Conservation (phyloP, 164 flowering plant genomes). For the Vitis amurensis region DNA sequence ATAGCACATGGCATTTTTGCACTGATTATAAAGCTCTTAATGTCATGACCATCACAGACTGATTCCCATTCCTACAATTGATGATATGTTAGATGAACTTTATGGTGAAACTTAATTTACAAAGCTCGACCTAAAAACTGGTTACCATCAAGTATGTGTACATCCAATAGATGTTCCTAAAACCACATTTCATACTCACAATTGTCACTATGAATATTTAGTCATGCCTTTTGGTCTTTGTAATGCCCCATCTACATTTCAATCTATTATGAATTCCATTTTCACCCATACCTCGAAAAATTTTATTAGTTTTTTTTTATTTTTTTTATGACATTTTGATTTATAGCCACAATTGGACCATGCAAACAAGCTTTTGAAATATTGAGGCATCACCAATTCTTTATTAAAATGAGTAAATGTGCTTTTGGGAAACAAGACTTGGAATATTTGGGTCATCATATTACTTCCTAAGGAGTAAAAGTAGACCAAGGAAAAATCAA, state of each 20-base stretch:
- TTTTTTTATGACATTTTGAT: no score
- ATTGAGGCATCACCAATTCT: no score
- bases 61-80: not conserved
- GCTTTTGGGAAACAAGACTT: no score
- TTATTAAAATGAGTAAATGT: not conserved
- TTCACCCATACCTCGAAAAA: no score
- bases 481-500: not conserved
- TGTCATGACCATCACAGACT: not conserved
- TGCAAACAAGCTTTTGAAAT: no score
- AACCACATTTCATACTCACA: slow-evolving; percentile 1
- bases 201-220: slow-evolving; percentile 12
- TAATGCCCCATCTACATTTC: not conserved
- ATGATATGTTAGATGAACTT: not conserved
- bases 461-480: not conserved
- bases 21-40: not conserved
- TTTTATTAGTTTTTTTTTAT: not conserved
- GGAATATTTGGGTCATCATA: no score
- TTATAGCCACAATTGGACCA: no score
- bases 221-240: not conserved
- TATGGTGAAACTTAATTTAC: not conserved
- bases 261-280: not conserved
- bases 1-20: not conserved
- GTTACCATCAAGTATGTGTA: slow-evolving; percentile 7
- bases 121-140: no score
- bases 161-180: not conserved